A percentile compares a stretch with the other conserved stretches of the same genome.
These are phyloP conservation scores for Lactarius hengduanensis DNA, from an alignment of 768 basidiomycete genomes.

Conservation along the genomic window DNA sequence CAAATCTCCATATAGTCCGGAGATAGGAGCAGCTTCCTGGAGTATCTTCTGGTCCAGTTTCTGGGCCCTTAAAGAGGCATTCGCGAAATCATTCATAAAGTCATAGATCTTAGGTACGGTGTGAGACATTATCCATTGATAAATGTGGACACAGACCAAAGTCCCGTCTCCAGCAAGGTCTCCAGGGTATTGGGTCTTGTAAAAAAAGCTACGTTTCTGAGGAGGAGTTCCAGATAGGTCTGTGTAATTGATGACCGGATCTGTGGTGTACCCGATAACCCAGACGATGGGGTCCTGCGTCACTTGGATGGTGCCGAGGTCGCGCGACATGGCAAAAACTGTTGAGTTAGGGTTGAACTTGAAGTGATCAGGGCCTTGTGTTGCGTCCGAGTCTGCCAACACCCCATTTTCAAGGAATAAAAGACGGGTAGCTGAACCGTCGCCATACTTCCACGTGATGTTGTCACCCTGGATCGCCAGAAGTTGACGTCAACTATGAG, in stretches of 20 bases:
- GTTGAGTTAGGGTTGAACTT: background rate
- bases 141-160: conserved; percentile 16
- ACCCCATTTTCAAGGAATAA: conserved; percentile 27
- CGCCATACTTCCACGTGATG: conserved; percentile 24
- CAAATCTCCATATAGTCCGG: conserved; percentile 49
- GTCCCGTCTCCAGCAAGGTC: no score
- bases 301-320: conserved; percentile 32
- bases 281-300: conserved; percentile 31
- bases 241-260: conserved; percentile 32
- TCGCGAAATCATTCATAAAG: conserved; percentile 45
- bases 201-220: conserved; percentile 46
- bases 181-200: conserved; percentile 39
- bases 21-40: conserved; percentile 47
- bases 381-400: conserved; percentile 7
- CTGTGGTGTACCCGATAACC: conserved; percentile 33
- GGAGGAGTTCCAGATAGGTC: conserved; percentile 39
- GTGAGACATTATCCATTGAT: background rate
- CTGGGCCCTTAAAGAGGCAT: conserved; percentile 45
- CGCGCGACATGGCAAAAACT: conserved; percentile 32
- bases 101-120: conserved; percentile 38
- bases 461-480: conserved; percentile 8
- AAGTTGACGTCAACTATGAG: background rate
- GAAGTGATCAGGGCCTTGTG: no score
- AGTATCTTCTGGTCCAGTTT: conserved; percentile 49
- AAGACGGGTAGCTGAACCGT: conserved; percentile 17